Percentiles rank a stretch among this genome's conserved stretches.
Conservation (phyloP, 495 filamentous ascomycete species). For the Daldinia decipiens region DNA sequence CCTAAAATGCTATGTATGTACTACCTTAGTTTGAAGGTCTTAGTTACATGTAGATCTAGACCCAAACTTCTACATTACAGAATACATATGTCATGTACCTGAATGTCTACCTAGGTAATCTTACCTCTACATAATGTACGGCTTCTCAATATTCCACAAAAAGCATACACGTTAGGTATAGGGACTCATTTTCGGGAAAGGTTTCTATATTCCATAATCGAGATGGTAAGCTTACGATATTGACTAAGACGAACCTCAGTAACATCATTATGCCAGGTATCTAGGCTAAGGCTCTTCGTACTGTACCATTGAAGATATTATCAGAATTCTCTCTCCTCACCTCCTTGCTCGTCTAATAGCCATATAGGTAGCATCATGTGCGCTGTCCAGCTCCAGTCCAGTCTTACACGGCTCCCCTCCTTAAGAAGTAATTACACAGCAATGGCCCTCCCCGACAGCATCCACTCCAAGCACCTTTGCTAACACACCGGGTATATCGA, state of each 20-base stretch:
- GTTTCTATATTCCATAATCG: constrained; percentile 23
- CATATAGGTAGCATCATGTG: constrained; percentile 41
- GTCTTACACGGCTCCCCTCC: constrained; percentile 14
- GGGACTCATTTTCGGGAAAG: constrained; percentile 17
- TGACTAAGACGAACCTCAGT: constrained; percentile 22
- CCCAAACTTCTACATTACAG: too few species aligned
- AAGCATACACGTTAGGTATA: neutral
- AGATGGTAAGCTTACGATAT: constrained; percentile 21
- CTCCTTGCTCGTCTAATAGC: constrained; percentile 34
- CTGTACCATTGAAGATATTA: constrained; percentile 33
- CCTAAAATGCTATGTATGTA: constrained; percentile 8
- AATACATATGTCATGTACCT: neutral
- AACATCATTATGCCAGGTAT: constrained; percentile 37
- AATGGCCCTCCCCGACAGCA: constrained; percentile 48
- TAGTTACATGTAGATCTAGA: too few species aligned
- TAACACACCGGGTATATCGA: constrained; percentile 56
- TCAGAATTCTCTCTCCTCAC: constrained; percentile 21
- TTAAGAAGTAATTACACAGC: constrained; percentile 47
- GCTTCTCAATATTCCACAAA: neutral
- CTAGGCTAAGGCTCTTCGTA: constrained; percentile 33
- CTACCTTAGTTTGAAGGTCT: neutral
- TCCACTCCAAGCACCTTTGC: constrained; percentile 45
- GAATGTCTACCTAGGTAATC: neutral
- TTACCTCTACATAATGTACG: neutral
- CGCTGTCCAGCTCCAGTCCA: constrained; percentile 24